Evolutionary conservation across 306 rosid genomes (phyloP).

Genomic region (Purshia tridentata): DNA sequence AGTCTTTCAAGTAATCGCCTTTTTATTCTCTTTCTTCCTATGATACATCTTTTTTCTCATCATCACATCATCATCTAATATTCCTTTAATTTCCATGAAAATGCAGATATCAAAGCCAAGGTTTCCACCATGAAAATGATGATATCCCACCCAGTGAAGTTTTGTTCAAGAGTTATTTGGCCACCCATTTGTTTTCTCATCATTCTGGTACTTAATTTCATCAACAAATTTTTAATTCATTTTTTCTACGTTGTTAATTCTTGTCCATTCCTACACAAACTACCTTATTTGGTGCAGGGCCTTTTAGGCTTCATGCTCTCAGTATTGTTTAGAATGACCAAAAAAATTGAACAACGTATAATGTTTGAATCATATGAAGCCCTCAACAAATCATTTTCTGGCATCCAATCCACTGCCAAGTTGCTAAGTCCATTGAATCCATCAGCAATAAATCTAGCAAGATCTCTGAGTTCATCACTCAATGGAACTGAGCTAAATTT

Average conservation of each 20-base stretch:
- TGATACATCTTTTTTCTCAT: no score
- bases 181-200: constrained; percentile 11
- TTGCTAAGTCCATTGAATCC: constrained; percentile 19
- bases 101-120: constrained; percentile 13
- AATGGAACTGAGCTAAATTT: constrained; percentile 20
- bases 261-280: no score
- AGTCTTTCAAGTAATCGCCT: no score
- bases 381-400: not conserved
- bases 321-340: not conserved
- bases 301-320: constrained; percentile 10
- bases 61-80: not conserved
- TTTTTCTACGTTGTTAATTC: no score
- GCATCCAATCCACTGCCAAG: constrained; percentile 16
- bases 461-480: constrained; percentile 20
- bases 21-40: no score
- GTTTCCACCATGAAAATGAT: constrained; percentile 5
- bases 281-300: constrained; percentile 2
- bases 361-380: not conserved
- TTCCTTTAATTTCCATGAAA: not conserved
- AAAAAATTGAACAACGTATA: not conserved
- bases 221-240: not conserved
- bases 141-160: not conserved
- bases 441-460: constrained; percentile 18
- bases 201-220: constrained; percentile 8
- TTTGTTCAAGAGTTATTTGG: constrained; percentile 19